A percentile compares a stretch with the other conserved stretches of the same genome.
Conservation (phyloP, 1,139 yeast species). For the Protomyces lactucae-debilis region DNA sequence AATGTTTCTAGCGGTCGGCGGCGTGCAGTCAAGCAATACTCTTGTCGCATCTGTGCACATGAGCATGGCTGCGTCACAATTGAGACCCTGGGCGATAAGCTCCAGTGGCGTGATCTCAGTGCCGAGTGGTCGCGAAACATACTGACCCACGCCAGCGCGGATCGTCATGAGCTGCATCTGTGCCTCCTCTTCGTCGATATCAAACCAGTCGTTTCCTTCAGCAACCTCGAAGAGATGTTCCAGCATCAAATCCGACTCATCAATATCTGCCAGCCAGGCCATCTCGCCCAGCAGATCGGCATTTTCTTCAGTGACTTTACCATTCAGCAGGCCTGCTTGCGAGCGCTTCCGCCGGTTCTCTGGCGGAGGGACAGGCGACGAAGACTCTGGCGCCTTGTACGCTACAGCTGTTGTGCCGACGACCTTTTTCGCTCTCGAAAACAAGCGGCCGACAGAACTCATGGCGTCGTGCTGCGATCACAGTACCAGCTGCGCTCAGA, state of each 20-base stretch:
- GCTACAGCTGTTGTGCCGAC: not conserved
- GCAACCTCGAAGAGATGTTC: slow-evolving; percentile 29
- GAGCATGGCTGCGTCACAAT: slow-evolving; percentile 18
- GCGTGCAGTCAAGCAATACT: slow-evolving; percentile 15
- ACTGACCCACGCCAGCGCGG: slow-evolving; percentile 14
- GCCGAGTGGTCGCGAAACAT: slow-evolving; percentile 22
- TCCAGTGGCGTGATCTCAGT: slow-evolving; percentile 18
- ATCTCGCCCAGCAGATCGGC: slow-evolving; percentile 12
- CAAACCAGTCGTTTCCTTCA: slow-evolving; percentile 26
- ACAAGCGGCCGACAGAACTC: not conserved
- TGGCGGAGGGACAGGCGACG: not conserved
- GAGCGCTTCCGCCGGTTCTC: not conserved
- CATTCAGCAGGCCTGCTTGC: not conserved
- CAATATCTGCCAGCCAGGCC: slow-evolving; percentile 25
- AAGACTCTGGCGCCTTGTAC: not conserved
- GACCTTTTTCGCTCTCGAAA: not conserved
- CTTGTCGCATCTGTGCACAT: slow-evolving; percentile 25
- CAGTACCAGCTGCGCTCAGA: not conserved
- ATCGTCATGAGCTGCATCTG: slow-evolving; percentile 21
- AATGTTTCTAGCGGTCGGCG: slow-evolving; percentile 16
- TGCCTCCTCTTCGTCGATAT: slow-evolving; percentile 24
- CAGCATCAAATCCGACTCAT: slow-evolving; percentile 32
- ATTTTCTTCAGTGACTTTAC: slow-evolving; percentile 1
- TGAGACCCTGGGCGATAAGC: slow-evolving; percentile 23
- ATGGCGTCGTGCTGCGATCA: not conserved